A percentile compares a stretch with the other conserved stretches of the same genome.
Conservation (phyloP, 306 rosid species). For the Prinsepia uniflora region DNA sequence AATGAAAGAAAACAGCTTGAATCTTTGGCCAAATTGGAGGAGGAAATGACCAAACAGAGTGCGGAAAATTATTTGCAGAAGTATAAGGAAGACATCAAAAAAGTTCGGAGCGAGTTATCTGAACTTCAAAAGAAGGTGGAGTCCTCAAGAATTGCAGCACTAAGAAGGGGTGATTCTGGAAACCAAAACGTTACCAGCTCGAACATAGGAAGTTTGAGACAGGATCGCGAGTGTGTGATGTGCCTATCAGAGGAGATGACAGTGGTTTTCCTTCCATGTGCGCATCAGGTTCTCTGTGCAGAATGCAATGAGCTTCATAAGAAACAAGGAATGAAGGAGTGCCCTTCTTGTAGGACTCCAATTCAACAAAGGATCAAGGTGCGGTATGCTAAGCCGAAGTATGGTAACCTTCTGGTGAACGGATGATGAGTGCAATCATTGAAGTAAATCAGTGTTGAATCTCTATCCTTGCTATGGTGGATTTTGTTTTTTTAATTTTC, state of each 20-base stretch:
- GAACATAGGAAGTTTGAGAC: constrained; percentile 31
- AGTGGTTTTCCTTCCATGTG: constrained; percentile 64
- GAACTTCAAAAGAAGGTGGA: constrained; percentile 30
- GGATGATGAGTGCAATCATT: not conserved
- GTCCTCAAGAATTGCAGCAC: constrained; percentile 44
- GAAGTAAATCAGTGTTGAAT: not conserved
- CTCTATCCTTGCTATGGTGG: not conserved
- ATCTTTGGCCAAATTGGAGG: constrained; percentile 35
- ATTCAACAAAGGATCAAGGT: constrained; percentile 47
- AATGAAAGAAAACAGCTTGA: constrained; percentile 44
- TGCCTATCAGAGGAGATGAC: constrained; percentile 65
- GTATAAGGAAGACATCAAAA: constrained; percentile 38
- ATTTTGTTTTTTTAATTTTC: constrained; percentile 5
- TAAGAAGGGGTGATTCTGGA: constrained; percentile 30
- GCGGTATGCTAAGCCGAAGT: constrained; percentile 29
- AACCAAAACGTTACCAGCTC: constrained; percentile 23
- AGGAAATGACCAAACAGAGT: constrained; percentile 39
- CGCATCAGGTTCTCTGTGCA: constrained; percentile 60
- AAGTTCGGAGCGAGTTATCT: constrained; percentile 43
- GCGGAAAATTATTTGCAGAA: constrained; percentile 40
- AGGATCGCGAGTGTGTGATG: constrained; percentile 68
- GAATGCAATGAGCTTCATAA: constrained; percentile 60
- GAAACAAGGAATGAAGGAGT: constrained; percentile 64
- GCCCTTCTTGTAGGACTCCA: constrained; percentile 65
- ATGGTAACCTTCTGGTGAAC: not conserved